phyloP scores from a whole-genome alignment of 805 yeast species.

The Barnettozyma populi region DNA sequence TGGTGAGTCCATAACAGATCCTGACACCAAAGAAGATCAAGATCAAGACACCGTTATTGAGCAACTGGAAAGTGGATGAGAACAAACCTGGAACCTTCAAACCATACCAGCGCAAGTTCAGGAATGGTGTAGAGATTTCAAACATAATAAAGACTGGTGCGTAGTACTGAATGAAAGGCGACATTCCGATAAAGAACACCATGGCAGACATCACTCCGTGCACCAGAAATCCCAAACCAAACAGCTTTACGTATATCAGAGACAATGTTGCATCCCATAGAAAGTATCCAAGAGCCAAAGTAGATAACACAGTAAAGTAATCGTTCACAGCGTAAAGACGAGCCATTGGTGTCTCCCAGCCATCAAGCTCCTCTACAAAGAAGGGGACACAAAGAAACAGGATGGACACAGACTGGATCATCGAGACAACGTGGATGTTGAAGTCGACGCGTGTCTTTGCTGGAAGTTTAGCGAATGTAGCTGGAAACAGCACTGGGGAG shows the following conservation, averaged over 20 bases:
- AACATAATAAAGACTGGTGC: conserved; percentile 70
- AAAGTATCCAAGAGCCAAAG: conserved; percentile 72
- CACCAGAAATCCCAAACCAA: conserved; percentile 68
- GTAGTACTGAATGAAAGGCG: conserved; percentile 68
- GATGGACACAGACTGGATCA: conserved; percentile 73
- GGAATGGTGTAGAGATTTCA: conserved; percentile 83
- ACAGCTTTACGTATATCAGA: conserved; percentile 44
- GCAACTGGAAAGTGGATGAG: conserved; percentile 40
- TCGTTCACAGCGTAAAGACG: conserved; percentile 62
- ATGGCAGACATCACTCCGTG: conserved; percentile 73
- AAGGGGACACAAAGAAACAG: conserved; percentile 32
- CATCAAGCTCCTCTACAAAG: neutral
- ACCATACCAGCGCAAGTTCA: conserved; percentile 81
- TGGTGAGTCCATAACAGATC: conserved; percentile 73
- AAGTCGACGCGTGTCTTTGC: conserved; percentile 58
- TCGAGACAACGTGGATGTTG: conserved; percentile 82
- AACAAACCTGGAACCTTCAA: conserved; percentile 62
- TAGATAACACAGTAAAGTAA: conserved; percentile 59
- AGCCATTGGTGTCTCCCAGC: conserved; percentile 26
- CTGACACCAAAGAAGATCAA: conserved; percentile 62
- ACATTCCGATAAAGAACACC: conserved; percentile 56
- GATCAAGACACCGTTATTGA: conserved; percentile 65
- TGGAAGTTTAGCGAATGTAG: conserved; percentile 20
- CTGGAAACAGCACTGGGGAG: conserved; percentile 21
- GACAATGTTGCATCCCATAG: conserved; percentile 78